Base-by-base conservation (phyloP, 768 basidiomycete genomes). In the Lentinula guzmanii region DNA sequence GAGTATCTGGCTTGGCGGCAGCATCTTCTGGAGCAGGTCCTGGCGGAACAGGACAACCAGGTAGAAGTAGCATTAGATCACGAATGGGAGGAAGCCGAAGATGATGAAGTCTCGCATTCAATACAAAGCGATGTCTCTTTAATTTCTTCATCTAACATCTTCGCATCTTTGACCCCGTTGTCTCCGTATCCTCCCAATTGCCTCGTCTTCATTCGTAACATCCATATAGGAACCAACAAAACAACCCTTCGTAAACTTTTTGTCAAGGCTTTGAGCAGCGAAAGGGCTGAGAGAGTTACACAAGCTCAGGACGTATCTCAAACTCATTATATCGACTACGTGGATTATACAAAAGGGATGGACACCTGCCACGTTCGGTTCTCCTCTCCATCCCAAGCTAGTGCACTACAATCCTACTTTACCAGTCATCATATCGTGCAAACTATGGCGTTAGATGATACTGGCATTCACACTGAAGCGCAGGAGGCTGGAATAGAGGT, bases 301-400 rank as follows among this genome's bases (percentile, higher is more conserved):
- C 33, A 62, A 31, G 45, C 39, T 16, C 62, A 45, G 10, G 60
- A 61, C 21, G 58, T 60, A 35, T 15, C 61, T 28, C 28, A 28
- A 28, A 28, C 28, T 37, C 18, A 66, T 46, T 1, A 55, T 57
- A 13, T 33, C 39, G 89, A 93, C 67, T 94, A 94, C 60, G 81
- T 93, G 16, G 91, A 93, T 71, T 93, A 83, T 70, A 84, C 70
- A 65, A 93, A 91, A 69, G 87, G 89, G 15, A 85, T 89, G 78
- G 85, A 90, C 64, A 79, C 81, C 16, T 94, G 91, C 63, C 77
- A 91, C 69, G 70, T 93, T 28, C 90, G 92, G 8, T 73, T 92
- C 4, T 75, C 85, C 1, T 78, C 81, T 0, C 79, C 85, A 0
- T 61, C 66, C 0, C 76, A 86, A 51, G 76, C 87, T 0, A 63